Conservation (phyloP, 75 land plant genomes). For the Pinus tabuliformis region DNA sequence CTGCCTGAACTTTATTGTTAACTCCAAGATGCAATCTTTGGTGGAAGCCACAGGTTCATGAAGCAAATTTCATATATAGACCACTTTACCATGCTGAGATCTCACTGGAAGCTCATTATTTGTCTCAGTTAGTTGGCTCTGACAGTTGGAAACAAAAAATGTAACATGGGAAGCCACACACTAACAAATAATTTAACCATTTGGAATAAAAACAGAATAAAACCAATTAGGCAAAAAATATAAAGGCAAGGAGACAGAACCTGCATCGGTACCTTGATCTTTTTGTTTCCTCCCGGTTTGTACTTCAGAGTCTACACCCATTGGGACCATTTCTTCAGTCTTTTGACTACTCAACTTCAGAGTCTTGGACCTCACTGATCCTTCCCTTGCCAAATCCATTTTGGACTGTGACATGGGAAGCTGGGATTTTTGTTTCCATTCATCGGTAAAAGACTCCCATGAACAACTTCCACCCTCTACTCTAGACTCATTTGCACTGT, state of each 20-base stretch:
- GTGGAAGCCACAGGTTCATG: neutral
- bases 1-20: neutral
- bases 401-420: neutral
- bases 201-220: neutral
- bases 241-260: neutral
- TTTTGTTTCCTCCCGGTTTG: neutral
- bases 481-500: neutral
- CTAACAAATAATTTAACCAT: neutral
- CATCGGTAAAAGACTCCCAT: neutral
- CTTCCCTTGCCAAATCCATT: neutral
- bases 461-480: neutral
- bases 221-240: too few relatives aligned
- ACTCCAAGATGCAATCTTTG: neutral
- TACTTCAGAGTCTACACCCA: conserved; percentile 4
- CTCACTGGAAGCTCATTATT: neutral
- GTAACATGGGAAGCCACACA: neutral
- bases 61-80: neutral
- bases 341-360: neutral
- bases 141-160: neutral
- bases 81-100: neutral
- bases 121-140: neutral
- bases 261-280: neutral
- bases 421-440: conserved; percentile 1
- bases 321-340: neutral
- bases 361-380: neutral